Evolutionary conservation across 139 green algal genomes (phyloP), one percentile per base, ranked within the genome.

Genomic region (Bryopsis sp.): DNA sequence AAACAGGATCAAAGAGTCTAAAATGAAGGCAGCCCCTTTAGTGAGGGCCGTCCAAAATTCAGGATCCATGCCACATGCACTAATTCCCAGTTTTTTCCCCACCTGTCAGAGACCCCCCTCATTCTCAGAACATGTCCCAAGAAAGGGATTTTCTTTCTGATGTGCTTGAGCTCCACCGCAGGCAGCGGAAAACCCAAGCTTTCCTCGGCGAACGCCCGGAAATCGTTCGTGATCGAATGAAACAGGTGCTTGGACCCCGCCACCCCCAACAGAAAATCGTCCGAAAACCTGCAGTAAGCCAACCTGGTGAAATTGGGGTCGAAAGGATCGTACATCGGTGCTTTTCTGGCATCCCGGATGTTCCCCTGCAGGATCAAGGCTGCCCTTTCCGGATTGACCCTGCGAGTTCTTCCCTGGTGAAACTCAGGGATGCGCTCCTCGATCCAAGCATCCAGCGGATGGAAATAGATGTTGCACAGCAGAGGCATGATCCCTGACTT

Each of bases 391-490:
- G 54, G 54, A 34, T 63, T 63, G n/a, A 63, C 11, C 54, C 54
- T 29, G 11, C 54, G 24, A 19, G n/a, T 35, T 29, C 7, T 34
- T 7, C 54, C 54, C n/a, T 29, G 24, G n/a, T 63, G 11, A 7
- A 63, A n/a, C n/a, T 34, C 54, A 15, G 19, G n/a, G n/a, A 19
- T 19, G 7, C n/a, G 15, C n/a, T 29, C 7, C 54, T 35, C 8
- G n/a, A 63, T 29, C 54, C 54, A 63, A 19, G 8, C 7, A 34
- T 63, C 54, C n/a, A 63, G n/a, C 11, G 11, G 11, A 34, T 63
- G 7, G 54, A 63, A 63, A 34, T 63, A 63, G 54, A 63, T 29
- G n/a, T 63, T 63, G n/a, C 54, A 63, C 15, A 63, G 54, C n/a
- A 63, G n/a, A 19, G 54, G 54, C n/a, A 29, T 34, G 26, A 63